Base-by-base conservation (phyloP, 495 filamentous ascomycete species). In the Neurospora sublineolata region DNA sequence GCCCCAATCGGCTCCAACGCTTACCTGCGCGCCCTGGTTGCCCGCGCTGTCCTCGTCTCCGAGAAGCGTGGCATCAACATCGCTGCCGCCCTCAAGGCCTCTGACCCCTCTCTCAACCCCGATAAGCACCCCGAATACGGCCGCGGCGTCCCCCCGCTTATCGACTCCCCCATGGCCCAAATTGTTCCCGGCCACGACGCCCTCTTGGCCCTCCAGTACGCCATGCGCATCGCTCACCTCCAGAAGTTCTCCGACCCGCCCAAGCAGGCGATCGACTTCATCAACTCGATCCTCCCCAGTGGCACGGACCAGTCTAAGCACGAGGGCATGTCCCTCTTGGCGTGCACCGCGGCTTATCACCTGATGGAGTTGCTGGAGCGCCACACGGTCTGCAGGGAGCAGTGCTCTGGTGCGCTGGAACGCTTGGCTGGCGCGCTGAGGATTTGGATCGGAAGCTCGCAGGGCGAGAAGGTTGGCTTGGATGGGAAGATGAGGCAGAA, bases 1-100 rank as follows among this genome's bases (percentile, higher is more conserved):
- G 92, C 94, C 3, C 94, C 94, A 5, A 89, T 91, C 68, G 89
- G 89, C 9, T 96, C 92, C 12, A 88, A 87, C 9, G 89, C 91
- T 3, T 89, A 93, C 68, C 84, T 89, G 9, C 90, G 94, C 40
- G 92, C 91, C n/a, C 83, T 97, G 2, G 89, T 94, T 20, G 89
- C 94, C 3, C 85, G 87, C 68, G 89, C 90, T 12, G 80, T 91
- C 18, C 78, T 92, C 9, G 77, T 83, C 64, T 80, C 86, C 37
- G 79, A 86, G 38, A 83, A 85, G 69, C 86, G 87, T 60, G 84
- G 82, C 67, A 76, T 79, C 40, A 84, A 85, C 77, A 89, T 92
- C 67, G 78, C 81, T 42, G 78, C 86, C 4, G 89, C 88, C 8
- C 75, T 88, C 30, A 79, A 84, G 70, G 83, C 84, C 23, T 83